These are phyloP conservation scores for Brassica juncea DNA, from an alignment of 345 rosid species.

Conservation along the genomic window DNA sequence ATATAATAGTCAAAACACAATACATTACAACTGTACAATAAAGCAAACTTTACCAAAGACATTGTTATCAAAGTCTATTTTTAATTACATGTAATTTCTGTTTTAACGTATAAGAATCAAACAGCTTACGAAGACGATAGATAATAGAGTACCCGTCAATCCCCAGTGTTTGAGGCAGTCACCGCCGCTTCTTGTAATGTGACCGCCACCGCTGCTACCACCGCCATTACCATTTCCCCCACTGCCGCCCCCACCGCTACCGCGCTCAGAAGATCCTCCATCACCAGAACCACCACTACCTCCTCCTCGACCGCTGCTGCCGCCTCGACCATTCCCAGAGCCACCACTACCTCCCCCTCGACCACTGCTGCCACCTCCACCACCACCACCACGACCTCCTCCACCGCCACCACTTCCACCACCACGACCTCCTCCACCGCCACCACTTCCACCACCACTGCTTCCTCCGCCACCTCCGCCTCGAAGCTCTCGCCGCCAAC, in stretches of 20 bases:
- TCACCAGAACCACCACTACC: not conserved
- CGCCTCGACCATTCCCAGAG: not conserved
- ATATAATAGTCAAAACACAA: not conserved
- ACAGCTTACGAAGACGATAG: slow-evolving; percentile 1
- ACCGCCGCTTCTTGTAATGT: not conserved
- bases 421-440: slow-evolving; percentile 4
- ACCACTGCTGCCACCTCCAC: not conserved
- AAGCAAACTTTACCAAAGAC: not conserved
- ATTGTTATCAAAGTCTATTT: slow-evolving; percentile 7
- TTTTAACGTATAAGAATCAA: not conserved
- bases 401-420: not conserved
- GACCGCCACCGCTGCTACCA: slow-evolving; percentile 11
- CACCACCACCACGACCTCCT: not conserved
- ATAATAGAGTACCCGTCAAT: not conserved
- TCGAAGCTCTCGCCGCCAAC: slow-evolving; percentile 25
- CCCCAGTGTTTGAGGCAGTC: slow-evolving; percentile 16
- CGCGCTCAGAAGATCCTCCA: not conserved
- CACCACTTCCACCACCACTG: not conserved
- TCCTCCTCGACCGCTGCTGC: not conserved
- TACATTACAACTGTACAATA: not conserved
- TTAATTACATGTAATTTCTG: not conserved
- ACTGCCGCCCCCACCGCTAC: not conserved
- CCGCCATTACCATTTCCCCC: slow-evolving; percentile 13
- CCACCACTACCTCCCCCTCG: not conserved
- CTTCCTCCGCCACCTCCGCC: slow-evolving; percentile 13